Evolutionary conservation across 2,329 filamentous ascomycete genomes (phyloP).

Genomic region (Aspergillus glaucus): DNA sequence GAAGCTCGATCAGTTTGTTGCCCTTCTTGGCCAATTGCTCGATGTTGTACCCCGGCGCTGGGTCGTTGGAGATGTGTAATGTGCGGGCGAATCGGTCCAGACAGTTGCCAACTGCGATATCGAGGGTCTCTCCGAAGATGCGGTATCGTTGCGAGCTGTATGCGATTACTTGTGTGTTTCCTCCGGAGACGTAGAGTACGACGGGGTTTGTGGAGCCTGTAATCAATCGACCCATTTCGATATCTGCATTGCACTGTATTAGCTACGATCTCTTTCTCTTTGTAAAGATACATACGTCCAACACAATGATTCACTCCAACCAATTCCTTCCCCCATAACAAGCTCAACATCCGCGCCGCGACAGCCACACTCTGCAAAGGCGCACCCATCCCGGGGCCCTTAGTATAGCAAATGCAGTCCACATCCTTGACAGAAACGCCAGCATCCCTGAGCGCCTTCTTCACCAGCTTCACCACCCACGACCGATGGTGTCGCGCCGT

Average conservation of each 20-base stretch:
- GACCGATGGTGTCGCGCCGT: conserved; percentile 85
- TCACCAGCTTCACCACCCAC: conserved; percentile 77
- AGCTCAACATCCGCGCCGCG: conserved; percentile 69
- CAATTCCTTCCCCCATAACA: conserved; percentile 83
- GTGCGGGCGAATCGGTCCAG: conserved; percentile 92
- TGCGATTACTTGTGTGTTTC: conserved; percentile 96
- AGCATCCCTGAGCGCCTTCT: conserved; percentile 68
- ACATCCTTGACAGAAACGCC: conserved; percentile 58
- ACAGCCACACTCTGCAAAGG: conserved; percentile 82
- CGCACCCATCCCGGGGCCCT: conserved; percentile 93
- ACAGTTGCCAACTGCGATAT: conserved; percentile 97
- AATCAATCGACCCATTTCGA: conserved; percentile 95
- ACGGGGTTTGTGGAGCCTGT: conserved; percentile 87
- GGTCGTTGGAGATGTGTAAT: conserved; percentile 86
- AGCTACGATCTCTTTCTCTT: neutral
- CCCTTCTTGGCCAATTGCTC: conserved; percentile 81
- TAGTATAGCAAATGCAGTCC: conserved; percentile 91
- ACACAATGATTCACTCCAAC: conserved; percentile 98
- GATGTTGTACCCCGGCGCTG: conserved; percentile 95
- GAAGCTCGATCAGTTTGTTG: conserved; percentile 70
- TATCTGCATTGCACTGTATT: conserved; percentile 48
- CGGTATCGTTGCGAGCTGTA: conserved; percentile 92
- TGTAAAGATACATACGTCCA: conserved; percentile 53
- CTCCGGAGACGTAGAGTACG: conserved; percentile 89
- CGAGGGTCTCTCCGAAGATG: conserved; percentile 95